These are phyloP conservation scores for Picea abies DNA, from an alignment of 83 land plant species.

Conservation along the genomic window DNA sequence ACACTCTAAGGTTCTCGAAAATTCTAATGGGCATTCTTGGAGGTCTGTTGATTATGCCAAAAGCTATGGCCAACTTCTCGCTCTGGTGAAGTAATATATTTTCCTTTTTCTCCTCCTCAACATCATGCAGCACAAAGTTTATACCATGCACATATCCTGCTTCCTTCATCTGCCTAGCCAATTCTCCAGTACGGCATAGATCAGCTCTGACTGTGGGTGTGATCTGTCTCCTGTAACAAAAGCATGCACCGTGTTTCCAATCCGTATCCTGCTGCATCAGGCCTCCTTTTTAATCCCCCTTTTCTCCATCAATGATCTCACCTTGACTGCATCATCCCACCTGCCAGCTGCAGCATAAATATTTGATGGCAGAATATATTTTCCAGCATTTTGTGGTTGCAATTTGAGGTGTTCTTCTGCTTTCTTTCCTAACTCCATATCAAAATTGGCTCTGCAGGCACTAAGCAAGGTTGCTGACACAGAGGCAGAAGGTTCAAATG, in stretches of 20 bases:
- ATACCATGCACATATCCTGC: constrained; percentile 27
- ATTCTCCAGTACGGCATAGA: constrained; percentile 13
- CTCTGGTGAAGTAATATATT: not conserved
- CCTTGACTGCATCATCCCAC: constrained; percentile 30
- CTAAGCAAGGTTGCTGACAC: constrained; percentile 48
- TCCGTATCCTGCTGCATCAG: constrained; percentile 46
- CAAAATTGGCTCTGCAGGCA: constrained; percentile 43
- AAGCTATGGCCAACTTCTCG: constrained; percentile 8
- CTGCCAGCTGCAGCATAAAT: constrained; percentile 34
- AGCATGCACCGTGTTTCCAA: not conserved
- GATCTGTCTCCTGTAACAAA: constrained; percentile 3
- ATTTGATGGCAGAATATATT: constrained; percentile 41
- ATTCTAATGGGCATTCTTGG: not conserved
- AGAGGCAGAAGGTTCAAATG: constrained; percentile 24
- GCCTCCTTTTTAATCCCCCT: constrained; percentile 41
- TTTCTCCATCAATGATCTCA: constrained; percentile 41
- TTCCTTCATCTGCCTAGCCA: constrained; percentile 26
- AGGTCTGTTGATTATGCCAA: not conserved
- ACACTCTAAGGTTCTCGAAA: not conserved
- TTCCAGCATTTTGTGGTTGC: constrained; percentile 38
- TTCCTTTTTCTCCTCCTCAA: not conserved
- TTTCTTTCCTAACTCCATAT: constrained; percentile 35
- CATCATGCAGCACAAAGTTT: constrained; percentile 6
- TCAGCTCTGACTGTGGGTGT: constrained; percentile 6
- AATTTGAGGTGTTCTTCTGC: constrained; percentile 37